Base-by-base conservation (phyloP, 495 filamentous ascomycete genomes). In the Penicillium lividum region DNA sequence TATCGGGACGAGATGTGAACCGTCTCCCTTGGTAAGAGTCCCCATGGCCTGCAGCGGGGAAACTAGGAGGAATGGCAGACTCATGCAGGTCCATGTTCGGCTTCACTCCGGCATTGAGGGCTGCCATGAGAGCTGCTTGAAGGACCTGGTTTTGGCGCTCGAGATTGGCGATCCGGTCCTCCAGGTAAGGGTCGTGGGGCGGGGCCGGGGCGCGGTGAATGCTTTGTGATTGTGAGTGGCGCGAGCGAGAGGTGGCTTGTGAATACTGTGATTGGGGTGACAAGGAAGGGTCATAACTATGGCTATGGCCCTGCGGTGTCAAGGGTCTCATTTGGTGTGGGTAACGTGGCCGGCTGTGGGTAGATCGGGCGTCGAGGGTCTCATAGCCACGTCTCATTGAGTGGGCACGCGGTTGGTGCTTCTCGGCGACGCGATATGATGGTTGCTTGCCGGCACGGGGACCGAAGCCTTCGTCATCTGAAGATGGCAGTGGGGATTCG, bases 111-210 rank as follows among this genome's bases (percentile, higher is more conserved):
- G 69, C 71, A 60, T 75, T 73, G 28, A 78, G 60, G 18, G 75
- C 74, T 1, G 75, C 74, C 30, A 78, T 53, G 13, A 79, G 70
- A 50, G 77, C 77, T 8, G 77, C 77, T 40, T 78, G 75, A 9
- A 79, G 73, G n/a, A 76, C 67, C 45, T 73, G 73, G 60, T 79
- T 79, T 28, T 79, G 77, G 18, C 72, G 75, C 42, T 78, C 75
- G 3, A 79, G 68, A 28, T 75, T 69, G 8, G 72, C 68, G 16
- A 79, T 67, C 5, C 77, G 74, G 25, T 69, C 67, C 56, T 78
- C 75, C 1, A 79, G 68, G 33, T 52, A 60, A n/a, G 65, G 55
- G 0, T 59, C 54, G 38, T 30, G 56, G 5, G 54, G 5, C 13
- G 42, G 47, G 8, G 62, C 38, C 16, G 59, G 62, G 8, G 47